A percentile compares a stretch with the other conserved stretches of the same genome.
Conservation (phyloP, 1,139 yeast genomes). For the Hemisphaericaspora lyxosophila region DNA sequence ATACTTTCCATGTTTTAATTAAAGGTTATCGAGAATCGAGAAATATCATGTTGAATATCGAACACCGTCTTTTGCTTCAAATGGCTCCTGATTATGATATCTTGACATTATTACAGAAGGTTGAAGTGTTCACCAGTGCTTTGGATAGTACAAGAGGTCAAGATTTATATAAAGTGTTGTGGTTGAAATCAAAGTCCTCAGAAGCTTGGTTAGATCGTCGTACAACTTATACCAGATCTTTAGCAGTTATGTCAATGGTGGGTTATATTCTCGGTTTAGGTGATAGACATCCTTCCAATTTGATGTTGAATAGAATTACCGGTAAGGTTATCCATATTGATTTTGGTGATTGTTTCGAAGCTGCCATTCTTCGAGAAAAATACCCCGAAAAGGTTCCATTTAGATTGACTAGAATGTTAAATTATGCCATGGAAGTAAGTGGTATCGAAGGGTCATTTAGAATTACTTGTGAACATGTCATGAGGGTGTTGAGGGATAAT, state of each 20-base stretch:
- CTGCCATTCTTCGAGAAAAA: conserved; percentile 92
- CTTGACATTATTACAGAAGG: conserved; percentile 83
- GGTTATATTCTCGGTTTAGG: conserved; percentile 96
- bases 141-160: conserved; percentile 95
- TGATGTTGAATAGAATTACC: conserved; percentile 90
- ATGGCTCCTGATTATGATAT: conserved; percentile 98
- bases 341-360: conserved; percentile 99
- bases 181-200: conserved; percentile 94
- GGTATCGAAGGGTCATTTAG: conserved; percentile 98
- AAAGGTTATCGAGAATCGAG: conserved; percentile 91
- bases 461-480: conserved; percentile 95
- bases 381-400: conserved; percentile 98
- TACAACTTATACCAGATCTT: conserved; percentile 90
- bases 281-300: conserved; percentile 95
- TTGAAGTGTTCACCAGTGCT: conserved; percentile 95
- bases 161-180: conserved; percentile 89
- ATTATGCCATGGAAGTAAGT: conserved; percentile 98
- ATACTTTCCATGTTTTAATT: conserved; percentile 91
- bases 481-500: conserved; percentile 89
- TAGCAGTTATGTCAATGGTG: conserved; percentile 98
- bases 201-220: conserved; percentile 98
- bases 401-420: conserved; percentile 92
- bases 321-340: conserved; percentile 97
- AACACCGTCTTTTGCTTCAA: conserved; percentile 92
- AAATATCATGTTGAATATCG: conserved; percentile 85